Evolutionary conservation across 768 basidiomycete genomes (phyloP).

Genomic region (Infundibulicybe gibba): DNA sequence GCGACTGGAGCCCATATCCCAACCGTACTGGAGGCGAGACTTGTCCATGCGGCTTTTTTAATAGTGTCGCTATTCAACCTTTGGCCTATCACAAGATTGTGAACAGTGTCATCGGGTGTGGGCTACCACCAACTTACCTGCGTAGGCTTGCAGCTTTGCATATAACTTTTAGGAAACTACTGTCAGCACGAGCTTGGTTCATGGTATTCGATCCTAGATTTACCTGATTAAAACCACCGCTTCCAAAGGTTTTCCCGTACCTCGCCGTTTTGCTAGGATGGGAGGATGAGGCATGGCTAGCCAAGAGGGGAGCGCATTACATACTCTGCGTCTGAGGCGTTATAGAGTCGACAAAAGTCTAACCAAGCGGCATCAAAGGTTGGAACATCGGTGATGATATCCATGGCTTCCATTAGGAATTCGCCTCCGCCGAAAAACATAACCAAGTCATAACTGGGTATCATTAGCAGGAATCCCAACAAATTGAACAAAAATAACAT

Average conservation of each 20-base stretch:
- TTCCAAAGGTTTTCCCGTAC: constrained; percentile 29
- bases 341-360: constrained; percentile 32
- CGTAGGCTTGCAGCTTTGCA: constrained; percentile 34
- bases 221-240: constrained; percentile 29
- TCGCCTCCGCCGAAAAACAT: constrained; percentile 35
- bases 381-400: constrained; percentile 30
- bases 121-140: constrained; percentile 13
- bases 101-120: neutral
- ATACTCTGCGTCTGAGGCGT: constrained; percentile 30
- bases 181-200: too few relatives aligned
- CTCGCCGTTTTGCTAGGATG: constrained; percentile 25
- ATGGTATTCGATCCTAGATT: neutral
- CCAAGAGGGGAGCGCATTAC: constrained; percentile 1
- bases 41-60: constrained; percentile 31
- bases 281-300: neutral
- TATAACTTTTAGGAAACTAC: constrained; percentile 20
- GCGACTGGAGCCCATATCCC: constrained; percentile 34
- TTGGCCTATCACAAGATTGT: constrained; percentile 12
- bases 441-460: constrained; percentile 23
- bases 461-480: neutral
- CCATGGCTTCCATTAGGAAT: constrained; percentile 37
- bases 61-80: constrained; percentile 25
- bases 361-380: constrained; percentile 36
- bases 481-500: constrained; percentile 5
- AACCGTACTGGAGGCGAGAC: constrained; percentile 24